These are phyloP conservation scores for Podaxis sp. DNA, from an alignment of 768 basidiomycete genomes.

Conservation along the genomic window DNA sequence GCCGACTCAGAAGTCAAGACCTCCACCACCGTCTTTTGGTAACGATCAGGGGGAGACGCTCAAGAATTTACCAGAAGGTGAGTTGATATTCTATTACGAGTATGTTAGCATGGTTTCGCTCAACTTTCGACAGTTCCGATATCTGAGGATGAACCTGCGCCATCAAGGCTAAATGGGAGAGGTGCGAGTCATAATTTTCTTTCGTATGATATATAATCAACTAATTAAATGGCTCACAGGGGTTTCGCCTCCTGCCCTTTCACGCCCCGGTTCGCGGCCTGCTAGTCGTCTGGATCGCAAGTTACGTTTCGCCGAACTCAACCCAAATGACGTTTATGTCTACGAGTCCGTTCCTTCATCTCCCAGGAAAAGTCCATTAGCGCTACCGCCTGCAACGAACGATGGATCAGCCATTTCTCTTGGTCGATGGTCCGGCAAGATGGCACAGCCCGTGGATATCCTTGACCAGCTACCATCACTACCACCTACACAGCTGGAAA, in stretches of 20 bases:
- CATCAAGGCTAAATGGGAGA: constrained; percentile 6
- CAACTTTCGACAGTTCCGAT: constrained; percentile 14
- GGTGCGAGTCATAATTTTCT: constrained; percentile 1
- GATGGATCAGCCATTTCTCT: constrained; percentile 35
- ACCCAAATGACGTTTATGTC: constrained; percentile 71
- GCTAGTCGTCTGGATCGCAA: constrained; percentile 52
- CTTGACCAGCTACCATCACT: neutral
- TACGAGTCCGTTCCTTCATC: constrained; percentile 81
- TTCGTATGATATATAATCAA: neutral
- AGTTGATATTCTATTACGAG: neutral
- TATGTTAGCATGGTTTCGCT: neutral
- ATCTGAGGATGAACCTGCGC: constrained; percentile 12
- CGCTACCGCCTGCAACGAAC: constrained; percentile 49
- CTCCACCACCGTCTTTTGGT: neutral
- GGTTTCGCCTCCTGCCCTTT: constrained; percentile 40
- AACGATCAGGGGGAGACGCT: neutral
- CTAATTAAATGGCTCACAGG: constrained; percentile 11
- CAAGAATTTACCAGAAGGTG: constrained; percentile 16
- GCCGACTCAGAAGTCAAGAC: neutral
- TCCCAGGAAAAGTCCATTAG: constrained; percentile 55
- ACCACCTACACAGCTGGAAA: neutral
- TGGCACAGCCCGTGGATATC: constrained; percentile 12
- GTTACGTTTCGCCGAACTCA: constrained; percentile 74
- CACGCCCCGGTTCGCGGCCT: constrained; percentile 49
- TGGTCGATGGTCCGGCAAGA: constrained; percentile 31